phyloP scores from a whole-genome alignment of 306 rosid genomes.

The Malus domestica region DNA sequence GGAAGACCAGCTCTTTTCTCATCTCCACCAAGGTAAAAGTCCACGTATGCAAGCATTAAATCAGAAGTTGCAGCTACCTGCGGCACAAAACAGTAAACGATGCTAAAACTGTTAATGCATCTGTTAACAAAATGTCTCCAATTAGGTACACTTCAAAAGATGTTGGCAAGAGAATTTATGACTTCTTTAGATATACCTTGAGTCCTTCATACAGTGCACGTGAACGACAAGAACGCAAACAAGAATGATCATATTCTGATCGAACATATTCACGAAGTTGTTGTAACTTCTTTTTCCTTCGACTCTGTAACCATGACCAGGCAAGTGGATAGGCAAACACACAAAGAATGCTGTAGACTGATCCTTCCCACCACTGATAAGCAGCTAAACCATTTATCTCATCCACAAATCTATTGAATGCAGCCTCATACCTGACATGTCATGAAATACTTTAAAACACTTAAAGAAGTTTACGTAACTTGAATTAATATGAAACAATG shows the following conservation, averaged over 20 bases:
- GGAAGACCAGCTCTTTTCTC: constrained; percentile 84
- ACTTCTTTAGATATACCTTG: constrained; percentile 23
- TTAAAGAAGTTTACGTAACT: neutral
- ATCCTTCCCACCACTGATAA: constrained; percentile 55
- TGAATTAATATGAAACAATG: neutral
- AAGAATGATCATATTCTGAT: constrained; percentile 48
- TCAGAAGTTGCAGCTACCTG: constrained; percentile 92
- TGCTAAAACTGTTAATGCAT: neutral
- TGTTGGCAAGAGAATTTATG: neutral
- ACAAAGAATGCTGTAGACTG: constrained; percentile 36
- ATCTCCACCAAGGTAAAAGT: constrained; percentile 95
- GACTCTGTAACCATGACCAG: constrained; percentile 43
- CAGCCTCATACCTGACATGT: constrained; percentile 42
- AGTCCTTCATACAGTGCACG: constrained; percentile 54
- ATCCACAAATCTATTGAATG: constrained; percentile 46
- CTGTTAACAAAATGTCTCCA: neutral
- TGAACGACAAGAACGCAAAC: constrained; percentile 46
- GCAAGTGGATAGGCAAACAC: constrained; percentile 40
- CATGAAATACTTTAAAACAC: constrained; percentile 5
- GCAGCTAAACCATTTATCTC: constrained; percentile 39
- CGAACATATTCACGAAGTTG: constrained; percentile 45
- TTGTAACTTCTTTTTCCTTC: constrained; percentile 39
- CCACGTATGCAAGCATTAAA: constrained; percentile 85
- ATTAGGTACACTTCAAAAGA: neutral
- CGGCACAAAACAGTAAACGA: neutral